Conservation (phyloP, 495 filamentous ascomycete genomes). For the Annulohypoxylon stygium region DNA sequence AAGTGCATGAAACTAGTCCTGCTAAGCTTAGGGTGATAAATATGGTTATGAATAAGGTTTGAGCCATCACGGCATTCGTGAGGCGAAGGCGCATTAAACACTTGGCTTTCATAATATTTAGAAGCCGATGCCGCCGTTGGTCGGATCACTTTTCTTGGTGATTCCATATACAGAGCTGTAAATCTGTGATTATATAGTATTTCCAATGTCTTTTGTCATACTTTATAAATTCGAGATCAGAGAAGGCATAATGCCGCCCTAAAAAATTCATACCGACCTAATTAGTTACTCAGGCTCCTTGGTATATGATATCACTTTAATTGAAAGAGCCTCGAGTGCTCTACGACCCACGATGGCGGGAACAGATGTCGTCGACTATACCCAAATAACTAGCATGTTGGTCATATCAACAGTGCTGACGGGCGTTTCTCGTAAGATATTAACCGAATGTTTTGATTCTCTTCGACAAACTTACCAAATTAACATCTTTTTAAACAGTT, state of each 20-base stretch:
- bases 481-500: constrained; percentile 48
- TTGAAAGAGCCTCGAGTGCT: constrained; percentile 1
- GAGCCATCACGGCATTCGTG: constrained; percentile 10
- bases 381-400: constrained; percentile 37
- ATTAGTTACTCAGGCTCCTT: background rate
- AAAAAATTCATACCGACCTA: background rate
- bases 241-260: background rate
- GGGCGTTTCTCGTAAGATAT: constrained; percentile 38
- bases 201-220: background rate
- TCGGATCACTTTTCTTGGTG: constrained; percentile 23
- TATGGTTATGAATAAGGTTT: background rate
- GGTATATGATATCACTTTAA: background rate
- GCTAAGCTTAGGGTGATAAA: too few relatives aligned
- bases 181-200: constrained; percentile 15
- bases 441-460: background rate
- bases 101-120: constrained; percentile 19
- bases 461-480: background rate
- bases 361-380: constrained; percentile 12
- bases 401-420: constrained; percentile 38
- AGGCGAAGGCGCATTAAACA: constrained; percentile 17
- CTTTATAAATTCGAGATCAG: too few relatives aligned
- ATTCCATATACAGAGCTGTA: constrained; percentile 20
- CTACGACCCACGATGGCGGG: constrained; percentile 22
- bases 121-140: constrained; percentile 22
- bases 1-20: too few relatives aligned